Evolutionary conservation across 2,329 filamentous ascomycete species (phyloP), one percentile per base, ranked within the genome.

Genomic region (Botrytis tulipae): DNA sequence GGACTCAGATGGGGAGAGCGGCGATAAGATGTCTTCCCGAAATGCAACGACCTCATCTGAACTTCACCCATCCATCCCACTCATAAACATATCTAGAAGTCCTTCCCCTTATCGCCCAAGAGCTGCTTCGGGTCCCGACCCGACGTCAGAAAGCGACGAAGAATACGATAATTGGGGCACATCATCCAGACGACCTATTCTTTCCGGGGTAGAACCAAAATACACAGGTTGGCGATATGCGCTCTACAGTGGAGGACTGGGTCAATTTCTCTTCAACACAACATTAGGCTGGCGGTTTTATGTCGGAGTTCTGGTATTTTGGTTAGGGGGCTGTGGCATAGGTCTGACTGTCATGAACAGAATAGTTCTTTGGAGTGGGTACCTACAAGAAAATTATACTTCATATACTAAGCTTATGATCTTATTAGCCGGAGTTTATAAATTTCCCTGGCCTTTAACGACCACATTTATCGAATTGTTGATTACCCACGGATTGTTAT

Each of bases 391-490:
- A 70, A 79, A 79, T 71, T 80, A 79, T 67, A 80, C 78, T 22
- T 75, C 75, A 46, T 77, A 80, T 75, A 79, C 74, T 68, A 80
- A 79, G 74, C 77, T 80, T 73, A 77, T 78, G 67, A 73, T 71
- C 48, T 73, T 78, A 77, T 75, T 80, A 83, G 82, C 84, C 73
- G 85, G 85, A 69, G 83, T 85, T 42, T 86, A 82, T 77, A 87
- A 85, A 76, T 87, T 88, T 74, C 84, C 84, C 1, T 88, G 86
- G 74, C 86, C 86, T 22, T 80, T 88, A 44, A 84, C 85, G 14
- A 82, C 84, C 69, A 87, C 86, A 0, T 83, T 86, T 42, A 78
- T 87, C 29, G 84, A 88, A 76, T 82, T 88, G 57, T 77, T 85
- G 63, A 83, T 87, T 70, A 85, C 85, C 5, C 86, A 88, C 74